Evolutionary conservation across 306 rosid genomes (phyloP), one percentile per base, ranked within the genome.

Genomic region (Cyclanthera cordifolia): DNA sequence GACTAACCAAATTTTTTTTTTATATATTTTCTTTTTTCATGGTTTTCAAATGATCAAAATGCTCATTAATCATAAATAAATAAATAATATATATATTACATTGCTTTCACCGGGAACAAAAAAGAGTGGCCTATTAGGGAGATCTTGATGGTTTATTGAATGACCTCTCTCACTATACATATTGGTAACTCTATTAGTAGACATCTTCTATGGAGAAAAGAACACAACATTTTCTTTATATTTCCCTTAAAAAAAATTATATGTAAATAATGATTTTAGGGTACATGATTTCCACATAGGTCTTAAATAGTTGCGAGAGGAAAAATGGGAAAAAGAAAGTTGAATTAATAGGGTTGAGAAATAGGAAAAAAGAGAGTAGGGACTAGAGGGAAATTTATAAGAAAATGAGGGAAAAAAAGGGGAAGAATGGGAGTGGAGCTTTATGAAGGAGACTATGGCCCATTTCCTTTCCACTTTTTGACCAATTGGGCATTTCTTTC

Each of bases 401-500:
- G 49, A 65, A 45, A 65, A 65, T 65, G 24, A 43, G 20, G 23
- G 15, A 34, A 46, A 65, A 65, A 37, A 65, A 45, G n/a, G n/a
- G n/a, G n/a, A n/a, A n/a, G 39, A 7, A 45, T 34, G 67, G 15
- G 70, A 65, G 53, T 45, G 70, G 70, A 65, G 46, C 83, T 76
- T 80, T 80, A 74, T 59, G 75, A 68, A 28, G 66, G 30, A 72
- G 67, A 72, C 78, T 53, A 72, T 72, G 78, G 51, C 59, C 79
- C 53, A 77, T 65, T 41, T 19, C 56, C 24, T 37, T n/a, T 21
- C n/a, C n/a, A 54, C 86, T 82, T 63, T 79, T 82, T 79, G 83
- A 82, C 86, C 78, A 61, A 66, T 73, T 75, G 13, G 13, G 63
- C 23, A 50, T 73, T 56, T 50, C 64, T 70, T 75, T 73, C 5